Percentiles rank a stretch among this genome's conserved stretches.
Evolutionary conservation across 2,329 filamentous ascomycete genomes (phyloP).

Genomic region (Sodiomyces alkalinus): DNA sequence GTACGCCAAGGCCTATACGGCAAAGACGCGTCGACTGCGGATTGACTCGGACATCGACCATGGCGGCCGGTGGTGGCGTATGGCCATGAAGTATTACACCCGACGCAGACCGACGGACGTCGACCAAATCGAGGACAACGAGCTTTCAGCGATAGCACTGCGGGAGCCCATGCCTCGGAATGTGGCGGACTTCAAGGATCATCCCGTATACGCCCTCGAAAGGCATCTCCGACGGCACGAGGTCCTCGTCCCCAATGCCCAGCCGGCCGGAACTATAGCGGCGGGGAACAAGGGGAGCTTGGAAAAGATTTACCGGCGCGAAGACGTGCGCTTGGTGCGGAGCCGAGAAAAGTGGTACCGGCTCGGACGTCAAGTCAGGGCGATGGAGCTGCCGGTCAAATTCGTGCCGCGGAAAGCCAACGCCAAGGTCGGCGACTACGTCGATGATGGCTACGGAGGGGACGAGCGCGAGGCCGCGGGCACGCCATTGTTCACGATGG

Average conservation of each 20-base stretch:
- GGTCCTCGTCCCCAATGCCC: constrained; percentile 56
- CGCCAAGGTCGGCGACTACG: constrained; percentile 8
- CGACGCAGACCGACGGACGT: constrained; percentile 38
- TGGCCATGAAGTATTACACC: constrained; percentile 31
- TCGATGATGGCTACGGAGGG: constrained; percentile 26
- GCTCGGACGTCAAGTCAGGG: constrained; percentile 62
- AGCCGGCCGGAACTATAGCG: constrained; percentile 62
- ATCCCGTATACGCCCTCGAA: constrained; percentile 72
- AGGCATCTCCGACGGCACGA: constrained; percentile 74
- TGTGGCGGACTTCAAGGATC: constrained; percentile 74
- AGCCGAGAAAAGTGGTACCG: constrained; percentile 87
- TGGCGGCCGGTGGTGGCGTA: constrained; percentile 37
- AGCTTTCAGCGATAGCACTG: constrained; percentile 55
- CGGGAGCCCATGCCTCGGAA: constrained; percentile 76
- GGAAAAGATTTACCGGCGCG: constrained; percentile 69
- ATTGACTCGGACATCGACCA: constrained; percentile 46
- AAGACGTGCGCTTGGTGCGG: constrained; percentile 63
- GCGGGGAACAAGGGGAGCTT: constrained; percentile 46
- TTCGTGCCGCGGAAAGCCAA: constrained; percentile 40
- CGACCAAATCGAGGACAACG: constrained; percentile 72
- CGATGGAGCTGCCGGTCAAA: constrained; percentile 70
- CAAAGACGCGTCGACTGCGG: constrained; percentile 72
- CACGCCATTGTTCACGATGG: constrained; percentile 42
- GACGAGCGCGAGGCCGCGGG: constrained; percentile 30
- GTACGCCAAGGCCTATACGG: constrained; percentile 78